phyloP scores from a whole-genome alignment of 1,139 yeast genomes.

The Candida albicans region DNA sequence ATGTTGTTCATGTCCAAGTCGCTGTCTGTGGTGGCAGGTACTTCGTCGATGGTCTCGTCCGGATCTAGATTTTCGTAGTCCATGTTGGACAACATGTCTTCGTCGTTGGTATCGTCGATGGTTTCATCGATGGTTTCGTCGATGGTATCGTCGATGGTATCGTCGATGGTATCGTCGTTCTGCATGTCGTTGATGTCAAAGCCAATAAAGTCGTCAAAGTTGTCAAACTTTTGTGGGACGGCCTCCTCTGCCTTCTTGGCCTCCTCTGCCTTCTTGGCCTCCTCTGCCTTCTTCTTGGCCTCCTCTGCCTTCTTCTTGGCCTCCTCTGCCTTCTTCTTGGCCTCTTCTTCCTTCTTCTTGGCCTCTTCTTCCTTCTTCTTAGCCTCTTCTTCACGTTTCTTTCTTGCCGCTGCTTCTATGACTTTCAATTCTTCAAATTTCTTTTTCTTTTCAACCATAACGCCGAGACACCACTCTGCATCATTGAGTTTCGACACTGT shows the following conservation, averaged over 20 bases:
- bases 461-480: slow-evolving; percentile 48
- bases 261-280: slow-evolving; percentile 11
- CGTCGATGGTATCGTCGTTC: slow-evolving; percentile 5
- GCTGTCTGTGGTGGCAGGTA: slow-evolving; percentile 6
- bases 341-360: slow-evolving; percentile 18
- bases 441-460: slow-evolving; percentile 44
- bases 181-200: slow-evolving; percentile 21
- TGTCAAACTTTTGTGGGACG: slow-evolving; percentile 10
- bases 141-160: slow-evolving; percentile 20
- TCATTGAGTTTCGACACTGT: slow-evolving; percentile 46
- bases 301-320: slow-evolving; percentile 12
- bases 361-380: slow-evolving; percentile 19
- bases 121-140: slow-evolving; percentile 32
- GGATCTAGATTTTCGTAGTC: slow-evolving; percentile 22
- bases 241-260: slow-evolving; percentile 6
- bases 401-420: slow-evolving; percentile 41
- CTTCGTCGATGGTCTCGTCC: slow-evolving; percentile 13
- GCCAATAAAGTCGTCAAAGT: slow-evolving; percentile 16
- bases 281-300: slow-evolving; percentile 11
- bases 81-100: slow-evolving; percentile 40
- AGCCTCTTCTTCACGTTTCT: slow-evolving; percentile 27
- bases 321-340: slow-evolving; percentile 11
- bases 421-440: slow-evolving; percentile 43
- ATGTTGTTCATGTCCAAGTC: slow-evolving; percentile 44
- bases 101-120: slow-evolving; percentile 20